Evolutionary conservation across 352 stramenopile genomes (phyloP).

Genomic region (Peronospora destructor): DNA sequence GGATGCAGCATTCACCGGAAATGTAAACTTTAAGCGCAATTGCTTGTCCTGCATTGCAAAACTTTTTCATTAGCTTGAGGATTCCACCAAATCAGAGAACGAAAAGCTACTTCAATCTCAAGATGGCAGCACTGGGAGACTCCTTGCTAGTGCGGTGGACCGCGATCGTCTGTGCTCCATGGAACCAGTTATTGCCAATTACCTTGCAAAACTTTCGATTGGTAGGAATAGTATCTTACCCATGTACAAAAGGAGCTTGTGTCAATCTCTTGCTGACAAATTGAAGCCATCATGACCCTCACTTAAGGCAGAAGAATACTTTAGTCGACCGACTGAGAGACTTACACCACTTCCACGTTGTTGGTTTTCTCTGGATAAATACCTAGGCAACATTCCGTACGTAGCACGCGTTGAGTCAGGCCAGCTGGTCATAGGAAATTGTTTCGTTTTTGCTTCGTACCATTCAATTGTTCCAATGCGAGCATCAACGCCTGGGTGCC

Average conservation of each 20-base stretch:
- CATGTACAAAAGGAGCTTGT: neutral
- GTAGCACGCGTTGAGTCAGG: constrained; percentile 1
- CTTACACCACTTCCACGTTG: constrained; percentile 37
- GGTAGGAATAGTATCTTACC: neutral
- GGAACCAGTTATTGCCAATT: neutral
- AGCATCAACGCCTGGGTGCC: constrained; percentile 85
- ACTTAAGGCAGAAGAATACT: neutral
- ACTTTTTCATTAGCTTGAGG: constrained; percentile 8
- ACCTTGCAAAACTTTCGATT: neutral
- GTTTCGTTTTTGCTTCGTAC: constrained; percentile 19
- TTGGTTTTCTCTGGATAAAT: constrained; percentile 40
- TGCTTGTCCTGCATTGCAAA: neutral
- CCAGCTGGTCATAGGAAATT: neutral
- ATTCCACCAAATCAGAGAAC: constrained; percentile 8
- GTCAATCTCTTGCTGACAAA: constrained; percentile 11
- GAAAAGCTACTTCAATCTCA: constrained; percentile 4
- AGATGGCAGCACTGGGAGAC: neutral
- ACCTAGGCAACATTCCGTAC: constrained; percentile 16
- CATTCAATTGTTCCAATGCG: constrained; percentile 83
- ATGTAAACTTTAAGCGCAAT: too few species aligned
- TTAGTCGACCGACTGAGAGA: neutral
- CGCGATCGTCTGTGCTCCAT: neutral
- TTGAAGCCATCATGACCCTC: constrained; percentile 1
- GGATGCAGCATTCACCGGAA: too few species aligned
- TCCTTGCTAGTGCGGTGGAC: neutral